A percentile compares a stretch with the other conserved stretches of the same genome.
Evolutionary conservation across 106 monocot species (phyloP).

Genomic region (Dendrobium huoshanense): DNA sequence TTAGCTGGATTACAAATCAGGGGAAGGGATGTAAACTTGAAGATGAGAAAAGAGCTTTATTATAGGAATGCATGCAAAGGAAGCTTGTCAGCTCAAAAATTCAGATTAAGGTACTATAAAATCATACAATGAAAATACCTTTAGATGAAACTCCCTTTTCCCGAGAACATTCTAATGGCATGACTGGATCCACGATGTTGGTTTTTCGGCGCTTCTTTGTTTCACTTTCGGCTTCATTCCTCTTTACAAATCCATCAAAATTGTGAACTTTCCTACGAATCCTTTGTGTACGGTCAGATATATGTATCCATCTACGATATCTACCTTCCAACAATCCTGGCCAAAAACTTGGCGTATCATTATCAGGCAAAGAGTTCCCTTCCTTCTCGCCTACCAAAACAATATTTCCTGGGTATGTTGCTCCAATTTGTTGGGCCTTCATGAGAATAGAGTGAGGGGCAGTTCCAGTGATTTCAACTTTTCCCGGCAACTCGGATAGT

Average conservation of each 20-base stretch:
- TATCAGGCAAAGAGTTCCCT: constrained; percentile 28
- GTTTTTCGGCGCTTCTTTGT: constrained; percentile 42
- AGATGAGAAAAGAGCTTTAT: background rate
- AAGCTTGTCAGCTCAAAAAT: background rate
- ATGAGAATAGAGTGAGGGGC: constrained; percentile 26
- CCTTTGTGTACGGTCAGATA: constrained; percentile 40
- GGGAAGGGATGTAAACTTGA: background rate
- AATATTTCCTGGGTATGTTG: constrained; percentile 56
- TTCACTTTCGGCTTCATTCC: constrained; percentile 35
- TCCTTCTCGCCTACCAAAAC: constrained; percentile 54
- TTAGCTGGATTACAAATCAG: background rate
- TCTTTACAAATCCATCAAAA: constrained; percentile 13
- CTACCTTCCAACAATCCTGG: constrained; percentile 49
- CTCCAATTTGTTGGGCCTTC: constrained; percentile 40
- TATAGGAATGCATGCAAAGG: background rate
- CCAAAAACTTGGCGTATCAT: constrained; percentile 56
- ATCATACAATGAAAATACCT: constrained; percentile 1
- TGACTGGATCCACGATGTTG: constrained; percentile 15
- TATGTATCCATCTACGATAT: constrained; percentile 51
- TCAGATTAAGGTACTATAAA: background rate
- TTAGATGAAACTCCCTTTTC: background rate
- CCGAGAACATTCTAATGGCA: constrained; percentile 1
- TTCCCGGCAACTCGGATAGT: constrained; percentile 12
- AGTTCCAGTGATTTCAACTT: constrained; percentile 3
- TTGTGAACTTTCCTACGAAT: constrained; percentile 36